Percentiles rank a stretch among this genome's conserved stretches.
phyloP scores from a whole-genome alignment of 129 eudicot genomes.

The Glebionis coronaria region DNA sequence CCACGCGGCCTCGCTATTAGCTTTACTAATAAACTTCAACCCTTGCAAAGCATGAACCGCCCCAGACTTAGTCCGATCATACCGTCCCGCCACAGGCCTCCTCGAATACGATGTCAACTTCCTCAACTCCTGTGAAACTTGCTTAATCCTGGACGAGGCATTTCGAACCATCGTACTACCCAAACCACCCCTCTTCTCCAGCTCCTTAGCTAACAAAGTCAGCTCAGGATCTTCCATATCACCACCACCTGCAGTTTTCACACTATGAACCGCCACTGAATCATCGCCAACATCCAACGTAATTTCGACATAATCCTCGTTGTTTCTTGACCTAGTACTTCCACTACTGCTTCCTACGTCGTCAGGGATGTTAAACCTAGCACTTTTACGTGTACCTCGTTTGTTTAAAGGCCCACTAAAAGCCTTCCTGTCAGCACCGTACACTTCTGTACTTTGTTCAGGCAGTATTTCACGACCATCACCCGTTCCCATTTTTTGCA shows the following conservation, averaged over 20 bases:
- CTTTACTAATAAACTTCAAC: constrained; percentile 53
- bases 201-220: constrained; percentile 43
- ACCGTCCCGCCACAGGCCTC: constrained; percentile 21
- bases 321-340: constrained; percentile 26
- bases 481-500: constrained; percentile 30
- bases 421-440: constrained; percentile 31
- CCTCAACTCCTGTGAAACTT: constrained; percentile 69
- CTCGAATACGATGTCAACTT: constrained; percentile 41
- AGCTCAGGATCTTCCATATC: constrained; percentile 64
- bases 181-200: constrained; percentile 48
- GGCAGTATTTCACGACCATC: constrained; percentile 7
- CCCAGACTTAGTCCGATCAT: constrained; percentile 48
- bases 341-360: constrained; percentile 14
- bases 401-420: constrained; percentile 53
- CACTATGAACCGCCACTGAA: constrained; percentile 81
- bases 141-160: constrained; percentile 59
- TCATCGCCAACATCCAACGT: constrained; percentile 74
- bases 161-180: constrained; percentile 54
- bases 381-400: constrained; percentile 46
- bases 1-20: constrained; percentile 48
- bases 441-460: constrained; percentile 28
- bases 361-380: constrained; percentile 55
- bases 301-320: constrained; percentile 57
- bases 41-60: constrained; percentile 48
- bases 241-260: constrained; percentile 63